Conservation (phyloP, 2,329 filamentous ascomycete species). For the Botryosphaeria dothidea region DNA sequence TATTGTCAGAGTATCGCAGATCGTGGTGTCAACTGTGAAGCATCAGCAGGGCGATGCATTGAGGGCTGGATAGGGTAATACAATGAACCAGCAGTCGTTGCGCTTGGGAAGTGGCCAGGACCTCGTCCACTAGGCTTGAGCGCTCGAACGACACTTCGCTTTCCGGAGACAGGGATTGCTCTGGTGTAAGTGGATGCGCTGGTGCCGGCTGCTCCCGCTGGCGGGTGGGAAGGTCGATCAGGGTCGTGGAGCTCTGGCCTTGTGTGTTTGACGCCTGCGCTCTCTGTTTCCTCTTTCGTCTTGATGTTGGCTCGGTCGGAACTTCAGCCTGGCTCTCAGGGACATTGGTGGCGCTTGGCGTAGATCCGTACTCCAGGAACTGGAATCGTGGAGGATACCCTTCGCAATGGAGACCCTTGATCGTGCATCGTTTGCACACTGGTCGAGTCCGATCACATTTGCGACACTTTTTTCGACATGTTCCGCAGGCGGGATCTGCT, state of each 20-base stretch:
- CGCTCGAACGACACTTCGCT: background rate
- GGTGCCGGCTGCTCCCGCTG: background rate
- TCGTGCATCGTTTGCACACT: slow-evolving; percentile 20
- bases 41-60: background rate
- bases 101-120: slow-evolving; percentile 11
- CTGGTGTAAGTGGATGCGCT: background rate
- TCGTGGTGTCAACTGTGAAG: slow-evolving; percentile 18
- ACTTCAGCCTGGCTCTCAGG: background rate
- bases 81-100: slow-evolving; percentile 15
- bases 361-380: slow-evolving; percentile 17
- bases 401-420: slow-evolving; percentile 23
- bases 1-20: slow-evolving; percentile 20
- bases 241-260: background rate
- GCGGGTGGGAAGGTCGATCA: background rate
- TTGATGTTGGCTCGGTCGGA: background rate
- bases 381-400: slow-evolving; percentile 23
- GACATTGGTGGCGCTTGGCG: background rate
- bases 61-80: too few species aligned
- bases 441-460: slow-evolving; percentile 23
- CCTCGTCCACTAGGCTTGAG: background rate
- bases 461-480: slow-evolving; percentile 23
- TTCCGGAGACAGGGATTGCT: background rate
- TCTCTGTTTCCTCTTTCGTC: background rate
- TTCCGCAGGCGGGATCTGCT: slow-evolving; percentile 23
- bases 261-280: background rate